Conservation (phyloP, 139 green algal species). For the Microglena sp. region DNA sequence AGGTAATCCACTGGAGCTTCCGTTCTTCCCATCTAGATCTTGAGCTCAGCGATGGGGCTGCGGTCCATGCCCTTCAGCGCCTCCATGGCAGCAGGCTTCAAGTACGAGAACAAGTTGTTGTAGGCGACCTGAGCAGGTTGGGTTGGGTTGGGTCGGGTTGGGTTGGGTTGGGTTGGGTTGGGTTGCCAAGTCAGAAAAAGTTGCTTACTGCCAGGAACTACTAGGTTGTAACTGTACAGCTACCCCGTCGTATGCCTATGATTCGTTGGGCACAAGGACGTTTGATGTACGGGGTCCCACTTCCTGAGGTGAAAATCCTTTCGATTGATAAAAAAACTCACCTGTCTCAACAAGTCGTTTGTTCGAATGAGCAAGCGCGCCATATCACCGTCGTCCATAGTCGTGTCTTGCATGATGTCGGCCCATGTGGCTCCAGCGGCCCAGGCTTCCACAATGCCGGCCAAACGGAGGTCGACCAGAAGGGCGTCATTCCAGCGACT, state of each 20-base stretch:
- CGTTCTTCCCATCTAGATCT: too few species aligned
- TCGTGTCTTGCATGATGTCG: conserved; percentile 46
- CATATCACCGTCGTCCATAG: conserved; percentile 79
- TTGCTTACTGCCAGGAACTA: not conserved
- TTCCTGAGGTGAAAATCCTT: too few species aligned
- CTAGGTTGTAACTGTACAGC: not conserved
- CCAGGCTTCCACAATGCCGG: conserved; percentile 77
- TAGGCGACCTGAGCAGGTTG: not conserved
- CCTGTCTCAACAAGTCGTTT: conserved; percentile 69
- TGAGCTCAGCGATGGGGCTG: conserved; percentile 58
- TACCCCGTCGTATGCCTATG: not conserved
- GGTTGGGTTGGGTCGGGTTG: too few species aligned
- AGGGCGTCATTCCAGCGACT: conserved; percentile 42
- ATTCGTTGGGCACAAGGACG: too few species aligned
- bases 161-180: too few species aligned
- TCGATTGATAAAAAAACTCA: conserved; percentile 5
- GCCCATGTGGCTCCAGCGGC: conserved; percentile 54
- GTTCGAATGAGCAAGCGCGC: conserved; percentile 69
- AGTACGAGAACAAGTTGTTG: conserved; percentile 35
- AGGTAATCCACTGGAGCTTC: too few species aligned
- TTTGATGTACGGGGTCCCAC: too few species aligned
- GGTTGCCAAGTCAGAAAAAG: not conserved
- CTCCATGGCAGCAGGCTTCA: conserved; percentile 34
- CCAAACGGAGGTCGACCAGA: conserved; percentile 47
- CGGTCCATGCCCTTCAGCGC: conserved; percentile 60